These are phyloP conservation scores for Debaryomyces sp. DNA, from an alignment of 1,139 yeast genomes.

Conservation along the genomic window DNA sequence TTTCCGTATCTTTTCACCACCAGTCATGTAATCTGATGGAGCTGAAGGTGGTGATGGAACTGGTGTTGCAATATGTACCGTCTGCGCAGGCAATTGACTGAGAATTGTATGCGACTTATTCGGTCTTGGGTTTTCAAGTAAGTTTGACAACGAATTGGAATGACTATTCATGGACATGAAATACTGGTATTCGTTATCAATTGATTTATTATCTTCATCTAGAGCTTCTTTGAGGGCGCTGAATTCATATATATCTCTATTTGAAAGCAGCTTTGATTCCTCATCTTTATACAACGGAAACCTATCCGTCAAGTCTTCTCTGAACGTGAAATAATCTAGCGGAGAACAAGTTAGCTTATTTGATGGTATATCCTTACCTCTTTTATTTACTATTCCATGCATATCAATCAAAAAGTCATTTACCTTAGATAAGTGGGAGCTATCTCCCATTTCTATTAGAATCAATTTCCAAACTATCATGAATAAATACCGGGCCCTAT, in stretches of 20 bases:
- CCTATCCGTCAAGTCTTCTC: slow-evolving; percentile 72
- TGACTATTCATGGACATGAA: slow-evolving; percentile 48
- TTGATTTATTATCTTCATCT: slow-evolving; percentile 7
- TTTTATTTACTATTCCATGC: slow-evolving; percentile 43
- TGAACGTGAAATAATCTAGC: slow-evolving; percentile 75
- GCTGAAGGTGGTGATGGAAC: slow-evolving; percentile 82
- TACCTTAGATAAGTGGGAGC: slow-evolving; percentile 41
- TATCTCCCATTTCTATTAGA: slow-evolving; percentile 67
- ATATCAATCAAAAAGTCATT: slow-evolving; percentile 52
- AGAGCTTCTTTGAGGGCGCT: slow-evolving; percentile 10
- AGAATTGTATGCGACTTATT: slow-evolving; percentile 55
- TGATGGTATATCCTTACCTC: slow-evolving; percentile 18
- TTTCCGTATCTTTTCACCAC: slow-evolving; percentile 68
- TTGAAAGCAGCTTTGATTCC: not conserved
- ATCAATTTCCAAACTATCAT: slow-evolving; percentile 61
- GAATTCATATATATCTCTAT: not conserved
- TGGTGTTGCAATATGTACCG: slow-evolving; percentile 83
- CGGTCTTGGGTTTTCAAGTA: slow-evolving; percentile 63
- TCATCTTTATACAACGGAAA: slow-evolving; percentile 57
- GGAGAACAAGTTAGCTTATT: slow-evolving; percentile 62
- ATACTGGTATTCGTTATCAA: slow-evolving; percentile 28
- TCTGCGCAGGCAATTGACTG: slow-evolving; percentile 61
- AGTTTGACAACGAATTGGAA: slow-evolving; percentile 52
- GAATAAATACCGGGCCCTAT: slow-evolving; percentile 53
- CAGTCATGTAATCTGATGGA: slow-evolving; percentile 57